A percentile compares a stretch with the other conserved stretches of the same genome.
Evolutionary conservation across 768 basidiomycete genomes (phyloP).

Genomic region (Tulasnella sp.): DNA sequence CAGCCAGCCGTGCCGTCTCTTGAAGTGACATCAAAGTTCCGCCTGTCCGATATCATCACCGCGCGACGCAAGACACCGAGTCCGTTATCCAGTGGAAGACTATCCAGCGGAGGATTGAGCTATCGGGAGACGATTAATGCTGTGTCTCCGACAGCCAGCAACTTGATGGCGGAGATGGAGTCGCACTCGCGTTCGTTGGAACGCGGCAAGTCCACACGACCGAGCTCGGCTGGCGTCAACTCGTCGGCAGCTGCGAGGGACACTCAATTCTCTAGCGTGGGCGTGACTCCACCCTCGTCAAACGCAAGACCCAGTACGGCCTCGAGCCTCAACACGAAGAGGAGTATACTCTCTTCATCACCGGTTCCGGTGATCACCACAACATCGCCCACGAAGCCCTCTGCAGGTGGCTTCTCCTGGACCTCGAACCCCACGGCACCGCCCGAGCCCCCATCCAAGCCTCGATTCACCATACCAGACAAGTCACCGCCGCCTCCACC

Average conservation of each 20-base stretch:
- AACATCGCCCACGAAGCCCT: background rate
- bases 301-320: background rate
- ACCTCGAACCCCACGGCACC: constrained; percentile 20
- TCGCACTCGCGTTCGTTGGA: background rate
- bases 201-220: background rate
- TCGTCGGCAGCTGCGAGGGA: background rate
- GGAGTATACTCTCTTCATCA: background rate
- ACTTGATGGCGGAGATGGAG: constrained; percentile 3
- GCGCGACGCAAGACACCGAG: background rate
- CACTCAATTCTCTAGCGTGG: background rate
- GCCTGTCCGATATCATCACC: background rate
- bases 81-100: background rate
- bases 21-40: background rate
- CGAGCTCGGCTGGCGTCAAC: constrained; percentile 4
- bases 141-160: constrained; percentile 6
- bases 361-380: background rate
- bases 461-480: constrained; percentile 7
- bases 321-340: background rate
- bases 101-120: background rate
- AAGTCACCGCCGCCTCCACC: constrained; percentile 25
- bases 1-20: background rate
- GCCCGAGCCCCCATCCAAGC: constrained; percentile 18
- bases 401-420: constrained; percentile 2
- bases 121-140: background rate
- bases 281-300: background rate